A percentile compares a stretch with the other conserved stretches of the same genome.
phyloP scores from a whole-genome alignment of 345 rosid species.

The Populus alba region DNA sequence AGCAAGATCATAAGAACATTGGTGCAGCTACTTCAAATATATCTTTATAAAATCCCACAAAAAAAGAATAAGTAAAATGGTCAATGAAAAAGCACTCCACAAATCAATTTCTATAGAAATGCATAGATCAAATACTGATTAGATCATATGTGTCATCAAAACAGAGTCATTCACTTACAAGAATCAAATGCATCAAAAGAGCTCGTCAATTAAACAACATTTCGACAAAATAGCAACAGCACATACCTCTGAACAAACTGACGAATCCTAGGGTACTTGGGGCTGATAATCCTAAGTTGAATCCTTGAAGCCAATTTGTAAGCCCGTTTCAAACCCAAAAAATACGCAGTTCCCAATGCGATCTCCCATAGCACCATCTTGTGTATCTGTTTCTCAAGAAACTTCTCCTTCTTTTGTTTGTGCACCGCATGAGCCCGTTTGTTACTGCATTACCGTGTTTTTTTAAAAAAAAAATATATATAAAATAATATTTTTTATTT shows the following conservation, averaged over 20 bases:
- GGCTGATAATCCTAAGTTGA: conserved; percentile 60
- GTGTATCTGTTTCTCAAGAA: background rate
- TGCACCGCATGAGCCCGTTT: too few relatives aligned
- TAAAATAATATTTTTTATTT: too few relatives aligned
- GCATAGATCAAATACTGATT: background rate
- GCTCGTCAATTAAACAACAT: background rate
- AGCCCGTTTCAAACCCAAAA: conserved; percentile 78
- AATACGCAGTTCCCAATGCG: conserved; percentile 77
- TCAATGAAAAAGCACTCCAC: background rate
- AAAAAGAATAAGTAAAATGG: background rate
- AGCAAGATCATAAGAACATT: background rate
- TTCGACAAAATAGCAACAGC: background rate
- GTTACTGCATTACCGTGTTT: too few relatives aligned
- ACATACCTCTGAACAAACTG: conserved; percentile 56
- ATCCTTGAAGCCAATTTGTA: conserved; percentile 65
- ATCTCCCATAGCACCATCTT: conserved; percentile 94
- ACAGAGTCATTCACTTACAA: background rate
- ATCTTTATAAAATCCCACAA: background rate
- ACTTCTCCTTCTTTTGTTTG: conserved; percentile 1
- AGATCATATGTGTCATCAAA: background rate
- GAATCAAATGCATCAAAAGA: background rate
- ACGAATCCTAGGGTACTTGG: conserved; percentile 59
- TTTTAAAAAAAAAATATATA: too few relatives aligned
- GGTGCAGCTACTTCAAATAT: background rate
- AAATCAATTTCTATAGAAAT: background rate